Percentiles rank a stretch among this genome's conserved stretches.
These are phyloP conservation scores for Evansstolkia leycettana DNA, from an alignment of 495 filamentous ascomycete species.

Conservation along the genomic window DNA sequence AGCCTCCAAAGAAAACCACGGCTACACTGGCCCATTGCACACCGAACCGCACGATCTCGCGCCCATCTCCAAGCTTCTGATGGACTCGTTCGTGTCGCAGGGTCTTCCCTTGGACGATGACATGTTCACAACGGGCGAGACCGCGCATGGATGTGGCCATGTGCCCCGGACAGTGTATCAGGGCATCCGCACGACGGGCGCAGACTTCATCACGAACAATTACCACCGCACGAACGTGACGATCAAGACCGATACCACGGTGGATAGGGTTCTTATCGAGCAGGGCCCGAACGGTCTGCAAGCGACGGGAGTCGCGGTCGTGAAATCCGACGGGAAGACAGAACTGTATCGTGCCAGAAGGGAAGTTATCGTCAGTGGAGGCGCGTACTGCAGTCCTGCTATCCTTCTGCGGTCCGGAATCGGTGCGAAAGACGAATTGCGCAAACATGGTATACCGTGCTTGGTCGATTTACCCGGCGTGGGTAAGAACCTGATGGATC, in stretches of 20 bases:
- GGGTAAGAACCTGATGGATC: constrained; percentile 43
- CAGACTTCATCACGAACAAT: constrained; percentile 33
- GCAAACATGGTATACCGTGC: constrained; percentile 33
- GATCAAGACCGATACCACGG: constrained; percentile 23
- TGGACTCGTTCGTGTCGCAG: constrained; percentile 34
- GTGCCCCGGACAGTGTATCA: constrained; percentile 35
- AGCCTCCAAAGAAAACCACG: constrained; percentile 23
- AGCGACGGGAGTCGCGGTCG: constrained; percentile 17
- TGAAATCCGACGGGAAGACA: constrained; percentile 15
- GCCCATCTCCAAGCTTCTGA: constrained; percentile 32
- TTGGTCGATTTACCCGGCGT: constrained; percentile 39
- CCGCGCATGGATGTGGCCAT: constrained; percentile 39
- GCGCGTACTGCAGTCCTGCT: constrained; percentile 44
- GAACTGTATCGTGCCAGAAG: constrained; percentile 17
- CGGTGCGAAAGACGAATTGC: constrained; percentile 35
- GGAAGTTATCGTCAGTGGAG: constrained; percentile 41
- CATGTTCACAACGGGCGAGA: constrained; percentile 38
- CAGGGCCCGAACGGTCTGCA: constrained; percentile 5
- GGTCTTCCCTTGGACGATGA: constrained; percentile 34
- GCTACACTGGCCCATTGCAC: constrained; percentile 31
- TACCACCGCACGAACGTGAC: constrained; percentile 23
- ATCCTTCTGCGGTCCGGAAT: constrained; percentile 45
- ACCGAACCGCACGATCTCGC: constrained; percentile 37
- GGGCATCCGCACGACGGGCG: constrained; percentile 33
- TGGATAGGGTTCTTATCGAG: constrained; percentile 22